These are phyloP conservation scores for Eimeria necatrix DNA, from an alignment of 169 alveolate genomes.

Conservation along the genomic window DNA sequence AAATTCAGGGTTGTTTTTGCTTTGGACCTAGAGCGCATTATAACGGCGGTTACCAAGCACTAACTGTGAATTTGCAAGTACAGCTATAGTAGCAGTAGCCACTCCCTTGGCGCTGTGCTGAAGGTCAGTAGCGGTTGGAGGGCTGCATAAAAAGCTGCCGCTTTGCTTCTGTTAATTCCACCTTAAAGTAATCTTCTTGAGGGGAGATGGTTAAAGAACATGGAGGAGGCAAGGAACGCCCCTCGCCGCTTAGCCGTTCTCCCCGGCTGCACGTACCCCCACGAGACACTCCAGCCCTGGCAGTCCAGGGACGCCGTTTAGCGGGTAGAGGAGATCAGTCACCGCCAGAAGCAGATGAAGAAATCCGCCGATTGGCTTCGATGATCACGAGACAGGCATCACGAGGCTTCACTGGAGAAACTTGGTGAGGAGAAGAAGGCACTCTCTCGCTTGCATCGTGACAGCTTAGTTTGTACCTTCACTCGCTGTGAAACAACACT, in stretches of 20 bases:
- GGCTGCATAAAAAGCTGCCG: not conserved
- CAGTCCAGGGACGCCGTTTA: constrained; percentile 65
- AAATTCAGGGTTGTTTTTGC: too few relatives aligned
- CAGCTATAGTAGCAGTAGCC: too few relatives aligned
- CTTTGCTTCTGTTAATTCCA: not conserved
- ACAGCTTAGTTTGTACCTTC: too few relatives aligned
- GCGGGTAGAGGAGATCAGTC: constrained; percentile 56
- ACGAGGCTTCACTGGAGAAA: constrained; percentile 80
- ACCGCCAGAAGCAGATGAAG: constrained; percentile 70
- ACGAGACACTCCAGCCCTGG: constrained; percentile 29
- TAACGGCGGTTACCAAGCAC: too few relatives aligned
- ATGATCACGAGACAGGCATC: constrained; percentile 79
- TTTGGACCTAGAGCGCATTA: too few relatives aligned
- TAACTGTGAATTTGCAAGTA: too few relatives aligned
- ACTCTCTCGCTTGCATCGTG: not conserved
- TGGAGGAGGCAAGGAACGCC: constrained; percentile 55
- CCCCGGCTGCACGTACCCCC: constrained; percentile 25
- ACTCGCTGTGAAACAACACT: too few relatives aligned
- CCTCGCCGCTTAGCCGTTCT: constrained; percentile 13
- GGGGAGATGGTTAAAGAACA: constrained; percentile 62
- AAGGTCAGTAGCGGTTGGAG: not conserved
- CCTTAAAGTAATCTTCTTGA: not conserved
- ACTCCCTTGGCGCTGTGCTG: not conserved
- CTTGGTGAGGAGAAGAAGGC: constrained; percentile 60
- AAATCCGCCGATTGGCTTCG: constrained; percentile 69